Base-by-base conservation (phyloP, 2,329 filamentous ascomycete species). In the Harringtonia aguacate region DNA sequence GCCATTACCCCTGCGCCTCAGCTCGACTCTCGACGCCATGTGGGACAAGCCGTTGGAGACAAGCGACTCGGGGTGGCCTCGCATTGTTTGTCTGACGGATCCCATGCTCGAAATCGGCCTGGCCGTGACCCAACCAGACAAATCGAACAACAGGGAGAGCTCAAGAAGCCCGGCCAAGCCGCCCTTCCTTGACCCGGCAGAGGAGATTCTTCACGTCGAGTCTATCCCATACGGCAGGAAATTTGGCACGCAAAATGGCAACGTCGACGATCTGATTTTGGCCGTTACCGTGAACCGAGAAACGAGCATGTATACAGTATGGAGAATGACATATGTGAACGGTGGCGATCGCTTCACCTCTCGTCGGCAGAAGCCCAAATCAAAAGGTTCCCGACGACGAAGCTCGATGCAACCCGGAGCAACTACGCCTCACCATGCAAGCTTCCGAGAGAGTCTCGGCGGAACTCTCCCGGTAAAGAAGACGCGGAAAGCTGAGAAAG, bases 121-220 rank as follows among this genome's bases (percentile, higher is more conserved):
- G 36, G 79, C 95, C 17, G 84, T 92, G 15, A 75, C 76, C 6
- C 68, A 73, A 39, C 63, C 72, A 2, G 70, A 75, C 17, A 63
- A 64, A n/a, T n/a, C n/a, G 34, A 54, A 56, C 20, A 44, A 46
- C 33, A 55, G 68, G 51, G 52, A 55, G 14, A 62, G 58, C 42
- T 55, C 76, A 50, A 65, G 60, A 34, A 60, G 55, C 12, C 57
- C 62, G 9, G 57, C 61, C 4, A 66, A 58, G n/a, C 69, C 67
- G 10, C 63, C 68, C 12, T 76, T 86, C 18, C 71, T 95, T 30
- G 80, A 89, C 52, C 73, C 79, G 14, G 74, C 79, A 2, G 90
- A 95, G 57, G 84, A 92, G 57, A 79, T 95, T 41, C 62, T 95
- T 2, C 90, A 94, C 56, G 73, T 95, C 12, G 87, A 90, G 52